Base-by-base conservation (phyloP, 2,329 filamentous ascomycete genomes). In the Graphiopsis chlorocephala region DNA sequence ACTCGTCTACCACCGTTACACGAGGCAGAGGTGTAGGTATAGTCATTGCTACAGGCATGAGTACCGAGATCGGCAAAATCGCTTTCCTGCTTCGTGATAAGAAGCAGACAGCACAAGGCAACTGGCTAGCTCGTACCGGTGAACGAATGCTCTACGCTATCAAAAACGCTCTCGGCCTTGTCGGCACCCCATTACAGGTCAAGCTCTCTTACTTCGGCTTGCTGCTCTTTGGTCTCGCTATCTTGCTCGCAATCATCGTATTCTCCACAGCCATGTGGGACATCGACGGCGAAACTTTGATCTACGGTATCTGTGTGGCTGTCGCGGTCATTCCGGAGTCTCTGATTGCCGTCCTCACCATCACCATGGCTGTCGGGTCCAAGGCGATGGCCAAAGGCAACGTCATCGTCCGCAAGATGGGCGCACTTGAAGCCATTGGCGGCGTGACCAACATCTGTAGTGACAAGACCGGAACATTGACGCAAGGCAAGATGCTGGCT, bases 181-280 rank as follows among this genome's bases (percentile, higher is more conserved):
- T 68, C 63, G 92, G 92, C 56, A 96, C 92, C 1, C 92, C 92
- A 0, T 81, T 96, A 48, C 91, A 95, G 78, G 88, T 90, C 69
- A 93, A 91, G 73, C 83, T 96, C 61, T 92, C 90, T 80, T 93
- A 93, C 77, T 89, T 97, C 72, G 92, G 92, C 23, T 87, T 95
- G 50, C 75, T 92, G 7, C 85, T 96, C 1, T 95, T 96, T 72
- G 88, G 83, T 42, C 84, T 92, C 53, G 93, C 88, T 3, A 84
- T 91, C 14, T 70, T 90, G 15, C 88, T 88, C 63, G 88, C 88
- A 10, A 84, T 91, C 69, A 86, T 91, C 69, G 88, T 90, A 48
- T 84, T 90, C 61, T 88, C 82, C 5, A 85, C 87, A 64, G 90
- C 88, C 74, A 69, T 81, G 1, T 74, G 71, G 70, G 72, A 75